phyloP scores from a whole-genome alignment of 495 filamentous ascomycete species.

The Lasiosphaeria miniovina region DNA sequence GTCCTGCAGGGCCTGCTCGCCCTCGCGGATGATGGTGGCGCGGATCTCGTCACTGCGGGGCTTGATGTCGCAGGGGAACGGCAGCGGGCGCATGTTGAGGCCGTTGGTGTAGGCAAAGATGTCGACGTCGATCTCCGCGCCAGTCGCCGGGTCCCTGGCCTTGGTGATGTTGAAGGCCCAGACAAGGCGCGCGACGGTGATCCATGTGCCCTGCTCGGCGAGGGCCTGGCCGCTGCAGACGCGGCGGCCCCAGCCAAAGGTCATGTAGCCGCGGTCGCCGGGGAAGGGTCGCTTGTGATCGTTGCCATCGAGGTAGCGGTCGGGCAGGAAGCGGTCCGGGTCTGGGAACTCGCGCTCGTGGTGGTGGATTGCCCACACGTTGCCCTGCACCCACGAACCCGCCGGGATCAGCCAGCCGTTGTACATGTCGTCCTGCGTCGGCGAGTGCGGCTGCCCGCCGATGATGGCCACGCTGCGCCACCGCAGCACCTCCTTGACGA shows the following conservation, averaged over 20 bases:
- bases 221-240: slow-evolving; percentile 58
- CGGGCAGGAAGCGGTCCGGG: slow-evolving; percentile 55
- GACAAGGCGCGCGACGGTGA: slow-evolving; percentile 51
- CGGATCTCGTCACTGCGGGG: slow-evolving; percentile 49
- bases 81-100: slow-evolving; percentile 54
- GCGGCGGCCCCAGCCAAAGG: slow-evolving; percentile 60
- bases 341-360: slow-evolving; percentile 62
- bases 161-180: slow-evolving; percentile 56
- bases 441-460: slow-evolving; percentile 61
- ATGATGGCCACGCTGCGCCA: slow-evolving; percentile 64
- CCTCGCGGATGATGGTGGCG: slow-evolving; percentile 53
- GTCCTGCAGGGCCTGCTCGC: slow-evolving; percentile 49
- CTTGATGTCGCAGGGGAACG: slow-evolving; percentile 49
- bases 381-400: slow-evolving; percentile 57
- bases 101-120: slow-evolving; percentile 55
- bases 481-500: slow-evolving; percentile 62
- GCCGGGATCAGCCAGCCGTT: slow-evolving; percentile 52
- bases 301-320: slow-evolving; percentile 45
- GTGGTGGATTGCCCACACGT: slow-evolving; percentile 64
- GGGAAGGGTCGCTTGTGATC: slow-evolving; percentile 54
- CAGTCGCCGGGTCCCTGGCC: slow-evolving; percentile 41
- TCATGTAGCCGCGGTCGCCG: slow-evolving; percentile 60
- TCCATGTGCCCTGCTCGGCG: slow-evolving; percentile 57
- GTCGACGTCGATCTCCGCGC: slow-evolving; percentile 51
- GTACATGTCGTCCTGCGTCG: slow-evolving; percentile 58